These are phyloP conservation scores for Escallonia rubra DNA, from an alignment of 129 eudicot genomes.

Conservation along the genomic window DNA sequence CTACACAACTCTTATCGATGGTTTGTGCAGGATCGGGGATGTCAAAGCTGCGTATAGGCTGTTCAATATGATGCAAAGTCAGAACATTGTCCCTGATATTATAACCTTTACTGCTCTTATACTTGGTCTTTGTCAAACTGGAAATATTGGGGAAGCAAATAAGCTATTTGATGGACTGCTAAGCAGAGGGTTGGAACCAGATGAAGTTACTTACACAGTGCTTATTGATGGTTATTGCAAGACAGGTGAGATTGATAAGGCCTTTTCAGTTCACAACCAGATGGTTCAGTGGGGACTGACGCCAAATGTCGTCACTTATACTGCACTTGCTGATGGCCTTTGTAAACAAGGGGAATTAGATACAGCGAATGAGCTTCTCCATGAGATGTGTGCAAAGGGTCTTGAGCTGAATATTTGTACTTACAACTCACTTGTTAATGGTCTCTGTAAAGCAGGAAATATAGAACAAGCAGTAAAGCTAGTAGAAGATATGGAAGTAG, in stretches of 20 bases:
- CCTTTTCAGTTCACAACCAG: conserved; percentile 83
- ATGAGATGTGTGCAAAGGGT: conserved; percentile 69
- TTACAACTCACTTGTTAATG: conserved; percentile 81
- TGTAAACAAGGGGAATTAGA: conserved; percentile 84
- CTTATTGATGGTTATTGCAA: conserved; percentile 94
- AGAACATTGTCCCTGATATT: conserved; percentile 51
- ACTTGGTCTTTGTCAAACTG: conserved; percentile 53
- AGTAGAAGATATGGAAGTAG: conserved; percentile 72
- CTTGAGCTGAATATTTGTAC: conserved; percentile 72
- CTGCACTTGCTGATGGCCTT: conserved; percentile 82
- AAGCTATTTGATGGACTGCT: conserved; percentile 60
- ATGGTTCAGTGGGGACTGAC: conserved; percentile 67
- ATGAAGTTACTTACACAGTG: conserved; percentile 69
- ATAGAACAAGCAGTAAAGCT: conserved; percentile 60
- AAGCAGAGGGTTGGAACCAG: conserved; percentile 49
- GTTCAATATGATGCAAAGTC: conserved; percentile 61
- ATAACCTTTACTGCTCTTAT: conserved; percentile 73
- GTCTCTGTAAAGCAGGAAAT: conserved; percentile 77
- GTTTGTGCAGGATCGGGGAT: conserved; percentile 72
- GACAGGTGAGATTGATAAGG: conserved; percentile 59
- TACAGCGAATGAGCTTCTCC: conserved; percentile 84
- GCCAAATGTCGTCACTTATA: conserved; percentile 86
- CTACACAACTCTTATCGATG: conserved; percentile 75
- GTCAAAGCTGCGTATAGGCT: conserved; percentile 44
- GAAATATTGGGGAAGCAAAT: conserved; percentile 61